A percentile compares a stretch with the other conserved stretches of the same genome.
Evolutionary conservation across 331 rosid species (phyloP).

Genomic region (Telfairia occidentalis): DNA sequence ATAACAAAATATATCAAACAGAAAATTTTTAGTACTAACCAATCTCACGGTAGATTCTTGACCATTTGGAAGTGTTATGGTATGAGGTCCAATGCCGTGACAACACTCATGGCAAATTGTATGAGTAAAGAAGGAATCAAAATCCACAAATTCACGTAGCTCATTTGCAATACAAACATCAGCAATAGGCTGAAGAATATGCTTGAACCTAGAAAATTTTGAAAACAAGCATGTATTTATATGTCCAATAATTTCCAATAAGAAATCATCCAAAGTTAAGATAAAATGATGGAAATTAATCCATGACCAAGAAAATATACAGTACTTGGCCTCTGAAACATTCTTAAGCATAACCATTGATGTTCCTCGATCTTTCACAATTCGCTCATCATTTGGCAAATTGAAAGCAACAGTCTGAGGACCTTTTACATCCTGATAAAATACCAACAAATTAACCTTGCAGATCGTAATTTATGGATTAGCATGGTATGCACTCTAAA

Average conservation of each 20-base stretch:
- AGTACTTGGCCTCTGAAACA: conserved; percentile 92
- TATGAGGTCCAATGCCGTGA: conserved; percentile 98
- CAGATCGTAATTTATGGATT: background rate
- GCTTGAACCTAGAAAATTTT: conserved; percentile 58
- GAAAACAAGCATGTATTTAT: conserved; percentile 20
- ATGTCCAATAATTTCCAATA: background rate
- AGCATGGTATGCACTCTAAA: background rate
- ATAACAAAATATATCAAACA: background rate
- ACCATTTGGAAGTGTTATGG: conserved; percentile 84
- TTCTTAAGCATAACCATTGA: conserved; percentile 98
- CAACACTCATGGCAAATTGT: conserved; percentile 96
- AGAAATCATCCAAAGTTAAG: conserved; percentile 8
- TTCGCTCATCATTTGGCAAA: conserved; percentile 88
- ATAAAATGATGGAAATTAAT: background rate
- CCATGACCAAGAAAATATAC: conserved; percentile 13
- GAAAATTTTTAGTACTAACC: conserved; percentile 41
- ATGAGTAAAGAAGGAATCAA: conserved; percentile 88
- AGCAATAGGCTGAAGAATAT: conserved; percentile 80
- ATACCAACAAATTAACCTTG: conserved; percentile 9
- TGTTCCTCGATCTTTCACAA: conserved; percentile 77
- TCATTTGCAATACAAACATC: conserved; percentile 51
- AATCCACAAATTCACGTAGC: conserved; percentile 69
- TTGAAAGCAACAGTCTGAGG: conserved; percentile 95
- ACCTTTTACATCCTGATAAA: conserved; percentile 80
- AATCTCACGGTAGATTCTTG: conserved; percentile 75